Conservation (phyloP, 345 rosid species). For the Luvunga scandens region DNA sequence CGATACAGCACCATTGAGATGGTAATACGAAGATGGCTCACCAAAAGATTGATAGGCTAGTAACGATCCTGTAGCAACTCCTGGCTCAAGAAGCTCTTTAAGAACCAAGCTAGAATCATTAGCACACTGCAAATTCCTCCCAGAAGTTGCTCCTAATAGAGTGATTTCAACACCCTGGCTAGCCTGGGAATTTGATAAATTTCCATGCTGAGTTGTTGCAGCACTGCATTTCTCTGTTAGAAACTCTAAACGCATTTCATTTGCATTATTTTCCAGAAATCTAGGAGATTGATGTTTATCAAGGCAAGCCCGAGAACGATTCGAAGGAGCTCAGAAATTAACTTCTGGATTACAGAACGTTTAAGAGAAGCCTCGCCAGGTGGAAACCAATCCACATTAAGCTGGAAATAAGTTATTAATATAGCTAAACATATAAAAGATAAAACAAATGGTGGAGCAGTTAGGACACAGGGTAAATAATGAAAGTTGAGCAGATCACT, state of each 20-base stretch:
- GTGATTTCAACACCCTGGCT: constrained; percentile 72
- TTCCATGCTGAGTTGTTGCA: constrained; percentile 37
- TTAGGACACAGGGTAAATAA: neutral
- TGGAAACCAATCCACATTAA: constrained; percentile 74
- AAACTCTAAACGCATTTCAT: constrained; percentile 37
- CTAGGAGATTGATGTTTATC: constrained; percentile 32
- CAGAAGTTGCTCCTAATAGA: constrained; percentile 55
- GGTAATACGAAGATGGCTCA: constrained; percentile 55
- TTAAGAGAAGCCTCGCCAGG: constrained; percentile 80
- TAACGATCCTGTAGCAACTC: constrained; percentile 63
- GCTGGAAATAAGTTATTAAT: constrained; percentile 45
- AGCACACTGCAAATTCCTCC: constrained; percentile 52
- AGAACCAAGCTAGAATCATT: constrained; percentile 78
- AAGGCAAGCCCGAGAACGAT: constrained; percentile 25
- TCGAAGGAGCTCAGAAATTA: constrained; percentile 50
- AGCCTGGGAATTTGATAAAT: constrained; percentile 42
- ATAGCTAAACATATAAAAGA: constrained; percentile 3
- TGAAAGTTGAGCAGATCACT: constrained; percentile 32
- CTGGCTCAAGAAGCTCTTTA: constrained; percentile 69
- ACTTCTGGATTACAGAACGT: constrained; percentile 58
- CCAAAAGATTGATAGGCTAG: constrained; percentile 62
- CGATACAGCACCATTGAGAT: constrained; percentile 44
- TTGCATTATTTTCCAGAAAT: constrained; percentile 38
- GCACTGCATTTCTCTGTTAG: constrained; percentile 42
- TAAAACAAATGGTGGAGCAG: constrained; percentile 8